Percentiles rank a stretch among this genome's conserved stretches.
Conservation (phyloP, 2,329 filamentous ascomycete genomes). For the Aureobasidium subglaciale region DNA sequence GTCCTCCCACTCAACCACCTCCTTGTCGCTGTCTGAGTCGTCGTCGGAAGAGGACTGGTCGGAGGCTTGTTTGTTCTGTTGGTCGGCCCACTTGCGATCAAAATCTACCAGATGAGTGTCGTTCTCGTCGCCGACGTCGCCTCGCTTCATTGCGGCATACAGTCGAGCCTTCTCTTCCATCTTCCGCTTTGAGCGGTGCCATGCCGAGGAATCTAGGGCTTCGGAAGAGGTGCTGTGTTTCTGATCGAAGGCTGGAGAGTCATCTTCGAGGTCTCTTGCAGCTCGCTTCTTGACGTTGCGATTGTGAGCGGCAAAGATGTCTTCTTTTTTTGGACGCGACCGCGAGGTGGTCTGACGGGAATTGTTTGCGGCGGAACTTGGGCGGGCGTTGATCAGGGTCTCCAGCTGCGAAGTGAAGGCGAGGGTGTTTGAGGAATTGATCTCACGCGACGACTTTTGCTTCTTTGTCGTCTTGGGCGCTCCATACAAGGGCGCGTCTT, state of each 20-base stretch:
- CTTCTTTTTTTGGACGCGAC: constrained; percentile 53
- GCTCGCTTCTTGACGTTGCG: constrained; percentile 57
- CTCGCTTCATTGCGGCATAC: constrained; percentile 84
- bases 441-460: constrained; percentile 50
- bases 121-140: constrained; percentile 61
- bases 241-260: constrained; percentile 53
- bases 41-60: constrained; percentile 32
- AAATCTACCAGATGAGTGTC: constrained; percentile 76
- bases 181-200: constrained; percentile 64
- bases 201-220: constrained; percentile 48
- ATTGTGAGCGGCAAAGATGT: constrained; percentile 63
- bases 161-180: constrained; percentile 87
- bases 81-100: constrained; percentile 72
- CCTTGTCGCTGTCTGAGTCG: constrained; percentile 40
- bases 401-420: constrained; percentile 85
- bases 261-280: constrained; percentile 48
- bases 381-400: constrained; percentile 59
- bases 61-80: constrained; percentile 34
- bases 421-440: constrained; percentile 62
- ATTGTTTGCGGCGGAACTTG: constrained; percentile 36
- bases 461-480: constrained; percentile 60
- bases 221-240: constrained; percentile 59
- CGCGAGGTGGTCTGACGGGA: constrained; percentile 41
- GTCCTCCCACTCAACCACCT: constrained; percentile 80
- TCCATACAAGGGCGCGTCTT: constrained; percentile 69